Evolutionary conservation across 1,284 basidiomycete genomes (phyloP), one percentile per base, ranked within the genome.

Genomic region (Psilocybe mexicana): DNA sequence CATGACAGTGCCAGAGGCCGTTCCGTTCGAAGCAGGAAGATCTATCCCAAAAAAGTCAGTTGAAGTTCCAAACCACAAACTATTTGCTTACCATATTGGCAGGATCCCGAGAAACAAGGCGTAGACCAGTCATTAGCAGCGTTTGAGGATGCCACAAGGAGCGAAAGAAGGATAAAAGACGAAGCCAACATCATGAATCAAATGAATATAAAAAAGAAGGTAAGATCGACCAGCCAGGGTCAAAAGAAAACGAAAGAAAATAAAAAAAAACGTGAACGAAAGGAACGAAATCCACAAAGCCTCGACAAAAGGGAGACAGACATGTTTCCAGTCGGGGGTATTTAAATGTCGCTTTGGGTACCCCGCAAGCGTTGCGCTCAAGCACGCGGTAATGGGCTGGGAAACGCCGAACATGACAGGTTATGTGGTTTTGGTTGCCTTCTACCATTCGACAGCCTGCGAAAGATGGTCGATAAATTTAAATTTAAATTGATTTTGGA

Each of bases 41-140:
- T 67, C 65, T 63, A 43, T n/a, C 14, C n/a, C 25, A 30, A 8
- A n/a, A 11, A 18, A 18, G 18, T 40, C 2, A n/a, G 43, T 2
- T 14, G 2, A 50, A 10, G 12, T 30, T 28, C 2, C 12, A 2
- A 33, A 44, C 18, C 10, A 44, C 18, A 12, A n/a, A 18, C 26
- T 35, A n/a, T 12, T n/a, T 11, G 65, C 62, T 30, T 50, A 71
- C 70, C 74, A 43, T 74, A 78, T 49, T 65, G 70, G 61, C 79
- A 81, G 24, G 67, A 62, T 6, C 79, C 78, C 24, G 67, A 66
- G 30, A 74, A 58, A 60, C 79, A 81, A 1, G 79, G 76, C 55
- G 68, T 69, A 23, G 61, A 72, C 79, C 79, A 81, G 63, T 80
- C 75, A 58, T 80, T 81, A 26, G 64, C 64, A 7, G 76, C 75